A percentile compares a stretch with the other conserved stretches of the same genome.
These are phyloP conservation scores for Fusarium illudens DNA, from an alignment of 2,329 filamentous ascomycete species.

Conservation along the genomic window DNA sequence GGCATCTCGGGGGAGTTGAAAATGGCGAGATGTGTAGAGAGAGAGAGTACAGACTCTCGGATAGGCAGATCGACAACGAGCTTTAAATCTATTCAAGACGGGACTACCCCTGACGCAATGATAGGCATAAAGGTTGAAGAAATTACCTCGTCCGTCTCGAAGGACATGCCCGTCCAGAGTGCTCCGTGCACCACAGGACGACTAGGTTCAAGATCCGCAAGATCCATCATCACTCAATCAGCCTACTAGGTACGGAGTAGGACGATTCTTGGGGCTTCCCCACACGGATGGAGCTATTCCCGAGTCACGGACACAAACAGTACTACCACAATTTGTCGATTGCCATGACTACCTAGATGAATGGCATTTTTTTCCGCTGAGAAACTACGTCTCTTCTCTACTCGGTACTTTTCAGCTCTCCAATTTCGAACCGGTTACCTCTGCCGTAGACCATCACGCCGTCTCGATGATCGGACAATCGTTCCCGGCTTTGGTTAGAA, in stretches of 20 bases:
- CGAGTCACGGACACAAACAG: not conserved
- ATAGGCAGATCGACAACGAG: not conserved
- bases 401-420: not conserved
- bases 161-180: not conserved
- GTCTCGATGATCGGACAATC: not conserved
- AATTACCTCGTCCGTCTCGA: not conserved
- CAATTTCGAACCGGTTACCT: not conserved
- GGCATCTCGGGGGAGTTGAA: constrained; percentile 16
- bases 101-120: not conserved
- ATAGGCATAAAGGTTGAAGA: not conserved
- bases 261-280: not conserved
- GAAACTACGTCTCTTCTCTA: not conserved
- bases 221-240: not conserved
- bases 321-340: not conserved
- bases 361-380: not conserved
- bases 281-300: not conserved
- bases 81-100: not conserved
- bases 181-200: not conserved
- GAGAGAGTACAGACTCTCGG: not conserved
- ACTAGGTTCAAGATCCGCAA: not conserved
- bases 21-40: not conserved
- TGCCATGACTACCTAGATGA: not conserved
- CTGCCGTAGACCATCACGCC: not conserved
- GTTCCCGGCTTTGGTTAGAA: not conserved
- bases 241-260: too few species aligned